Evolutionary conservation across 2,329 filamentous ascomycete genomes (phyloP), one percentile per base, ranked within the genome.

Genomic region (Fusarium algeriense): DNA sequence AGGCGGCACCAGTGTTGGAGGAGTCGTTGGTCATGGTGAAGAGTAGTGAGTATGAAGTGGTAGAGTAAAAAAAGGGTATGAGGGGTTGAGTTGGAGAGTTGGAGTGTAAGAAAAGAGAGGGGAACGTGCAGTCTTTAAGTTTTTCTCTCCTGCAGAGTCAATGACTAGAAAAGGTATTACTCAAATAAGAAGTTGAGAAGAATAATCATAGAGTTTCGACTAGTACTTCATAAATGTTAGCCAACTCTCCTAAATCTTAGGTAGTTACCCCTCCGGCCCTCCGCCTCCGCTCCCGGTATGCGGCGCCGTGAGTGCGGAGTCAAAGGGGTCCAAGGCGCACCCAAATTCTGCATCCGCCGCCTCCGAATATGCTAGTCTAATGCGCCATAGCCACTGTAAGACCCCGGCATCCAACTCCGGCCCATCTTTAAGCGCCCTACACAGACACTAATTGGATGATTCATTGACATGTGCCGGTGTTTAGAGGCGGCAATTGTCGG

Each of bases 21-120:
- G 56, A 50, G 65, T 82, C 79, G 80, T 81, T 80, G 75, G 75
- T 72, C 80, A 82, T 82, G 57, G 26, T 56, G 65, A 46, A 52
- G 46, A 30, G 56, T 14, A 30, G 56, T 14, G 30, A 23, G 40
- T 35, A 38, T 52, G n/a, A 17, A 45, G 44, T 43, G 23, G 23
- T 23, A 23, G 23, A 23, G 23, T 5, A 23, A 23, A 23, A 23
- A 23, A 23, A 23, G 5, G 17, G 26, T 43, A 32, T 43, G 35
- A 35, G 37, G 45, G 34, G 26, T 37, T 45, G 19, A 58, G 53
- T 40, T 23, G 55, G 44, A 32, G 60, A 46, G 38, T 34, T 32
- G 32, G 23, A 38, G 37, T 23, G 23, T 23, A 23, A 40, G 23
- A 11, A 35, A 44, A 23, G 49, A 57, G 64, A 52, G 64, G 64